Percentiles rank a stretch among this genome's conserved stretches.
Evolutionary conservation across 1,284 basidiomycete genomes (phyloP).

Genomic region (Wallemia mellicola): DNA sequence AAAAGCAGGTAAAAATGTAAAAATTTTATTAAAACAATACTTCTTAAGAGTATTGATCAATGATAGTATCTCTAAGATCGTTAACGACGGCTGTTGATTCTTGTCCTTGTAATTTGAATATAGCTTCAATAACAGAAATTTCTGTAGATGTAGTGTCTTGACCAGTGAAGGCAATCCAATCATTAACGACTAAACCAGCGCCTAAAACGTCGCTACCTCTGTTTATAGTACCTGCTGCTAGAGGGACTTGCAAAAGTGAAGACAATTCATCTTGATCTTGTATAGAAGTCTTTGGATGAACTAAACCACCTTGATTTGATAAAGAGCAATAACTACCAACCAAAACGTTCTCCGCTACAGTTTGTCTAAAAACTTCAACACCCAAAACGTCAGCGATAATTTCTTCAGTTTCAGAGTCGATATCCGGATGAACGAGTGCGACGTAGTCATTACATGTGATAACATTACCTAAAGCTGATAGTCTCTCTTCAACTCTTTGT

Average conservation of each 20-base stretch:
- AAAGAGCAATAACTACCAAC: conserved; percentile 87
- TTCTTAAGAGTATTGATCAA: conserved; percentile 77
- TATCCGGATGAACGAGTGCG: conserved; percentile 82
- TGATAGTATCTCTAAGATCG: conserved; percentile 76
- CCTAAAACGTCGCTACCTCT: conserved; percentile 47
- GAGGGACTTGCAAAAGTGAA: conserved; percentile 69
- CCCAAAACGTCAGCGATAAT: conserved; percentile 98
- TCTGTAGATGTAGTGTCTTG: conserved; percentile 84
- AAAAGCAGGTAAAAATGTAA: background rate
- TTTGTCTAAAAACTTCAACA: conserved; percentile 96
- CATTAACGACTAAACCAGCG: conserved; percentile 89
- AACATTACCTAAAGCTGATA: conserved; percentile 89
- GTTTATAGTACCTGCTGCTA: conserved; percentile 35
- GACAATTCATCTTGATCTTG: conserved; percentile 95
- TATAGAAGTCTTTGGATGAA: conserved; percentile 86
- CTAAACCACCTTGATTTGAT: conserved; percentile 84
- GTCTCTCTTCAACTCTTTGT: conserved; percentile 83
- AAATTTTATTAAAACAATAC: background rate
- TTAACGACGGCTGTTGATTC: conserved; percentile 57
- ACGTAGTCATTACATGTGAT: conserved; percentile 97
- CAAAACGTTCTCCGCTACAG: conserved; percentile 81
- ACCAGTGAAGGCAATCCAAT: conserved; percentile 94
- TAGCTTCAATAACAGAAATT: conserved; percentile 86
- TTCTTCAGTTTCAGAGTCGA: conserved; percentile 96
- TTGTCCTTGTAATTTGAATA: conserved; percentile 83